These are phyloP conservation scores for Cladosporium sp. DNA, from an alignment of 2,329 filamentous ascomycete species.

Conservation along the genomic window DNA sequence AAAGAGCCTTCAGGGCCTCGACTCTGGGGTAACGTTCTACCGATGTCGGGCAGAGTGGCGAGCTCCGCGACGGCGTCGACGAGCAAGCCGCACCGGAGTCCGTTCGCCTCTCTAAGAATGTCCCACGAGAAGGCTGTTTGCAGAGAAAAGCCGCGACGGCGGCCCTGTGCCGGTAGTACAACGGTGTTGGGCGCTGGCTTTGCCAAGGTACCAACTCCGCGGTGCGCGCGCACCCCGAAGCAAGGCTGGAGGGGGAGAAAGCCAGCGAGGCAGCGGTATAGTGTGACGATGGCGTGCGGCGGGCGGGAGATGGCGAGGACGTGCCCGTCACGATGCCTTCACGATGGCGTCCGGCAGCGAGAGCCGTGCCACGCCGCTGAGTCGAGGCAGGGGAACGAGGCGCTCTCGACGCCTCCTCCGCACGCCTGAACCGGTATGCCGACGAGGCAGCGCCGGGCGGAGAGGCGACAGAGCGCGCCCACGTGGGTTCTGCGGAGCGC, in stretches of 20 bases:
- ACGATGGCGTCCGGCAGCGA: neutral
- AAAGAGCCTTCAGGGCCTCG: neutral
- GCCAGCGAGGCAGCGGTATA: slow-evolving; percentile 4
- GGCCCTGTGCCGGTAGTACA: no score
- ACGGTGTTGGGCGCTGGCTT: no score
- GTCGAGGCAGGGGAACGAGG: neutral
- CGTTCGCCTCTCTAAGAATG: neutral
- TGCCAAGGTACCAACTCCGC: neutral
- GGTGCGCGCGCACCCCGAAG: neutral
- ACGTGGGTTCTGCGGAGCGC: slow-evolving; percentile 1
- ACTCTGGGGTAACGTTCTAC: slow-evolving; percentile 5
- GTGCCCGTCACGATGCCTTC: neutral
- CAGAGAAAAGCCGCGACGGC: neutral
- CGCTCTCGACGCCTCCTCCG: neutral
- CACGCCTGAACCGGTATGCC: slow-evolving; percentile 6
- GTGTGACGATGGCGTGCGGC: neutral
- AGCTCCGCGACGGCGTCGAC: neutral
- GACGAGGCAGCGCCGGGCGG: neutral
- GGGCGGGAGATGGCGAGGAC: neutral
- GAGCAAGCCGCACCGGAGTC: slow-evolving; percentile 2
- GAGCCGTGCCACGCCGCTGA: neutral
- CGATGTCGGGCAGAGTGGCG: slow-evolving; percentile 6
- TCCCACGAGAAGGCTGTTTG: slow-evolving; percentile 2
- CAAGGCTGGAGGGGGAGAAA: neutral
- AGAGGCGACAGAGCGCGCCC: neutral